Conservation (phyloP, 371 early-diverging fungal genomes). For the Mortierella sp. region DNA sequence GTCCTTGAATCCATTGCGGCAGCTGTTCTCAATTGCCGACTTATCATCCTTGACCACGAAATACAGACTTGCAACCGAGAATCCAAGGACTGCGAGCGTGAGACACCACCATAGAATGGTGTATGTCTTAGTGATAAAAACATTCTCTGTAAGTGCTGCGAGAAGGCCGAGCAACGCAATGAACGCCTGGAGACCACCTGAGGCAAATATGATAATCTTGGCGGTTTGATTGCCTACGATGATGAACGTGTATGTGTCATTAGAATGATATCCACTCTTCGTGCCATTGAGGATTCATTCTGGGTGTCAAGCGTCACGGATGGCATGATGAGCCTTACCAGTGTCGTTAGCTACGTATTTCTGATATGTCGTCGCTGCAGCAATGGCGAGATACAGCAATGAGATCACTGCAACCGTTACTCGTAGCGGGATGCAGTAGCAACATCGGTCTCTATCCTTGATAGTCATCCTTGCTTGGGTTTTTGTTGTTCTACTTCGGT, state of each 20-base stretch:
- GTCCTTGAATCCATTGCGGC: slow-evolving; percentile 12
- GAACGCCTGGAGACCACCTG: slow-evolving; percentile 29
- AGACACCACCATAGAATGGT: slow-evolving; percentile 40
- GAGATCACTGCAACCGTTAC: slow-evolving; percentile 26
- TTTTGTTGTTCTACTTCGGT: slow-evolving; percentile 5
- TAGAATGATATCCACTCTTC: too few species aligned
- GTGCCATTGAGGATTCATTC: too few species aligned
- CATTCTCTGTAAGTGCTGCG: slow-evolving; percentile 30
- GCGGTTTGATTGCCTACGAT: slow-evolving; percentile 31
- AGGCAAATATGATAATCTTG: slow-evolving; percentile 31
- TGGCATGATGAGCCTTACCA: slow-evolving; percentile 12
- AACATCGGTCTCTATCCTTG: slow-evolving; percentile 38
- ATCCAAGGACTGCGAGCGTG: slow-evolving; percentile 27
- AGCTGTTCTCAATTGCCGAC: slow-evolving; percentile 17
- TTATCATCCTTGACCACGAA: slow-evolving; percentile 28
- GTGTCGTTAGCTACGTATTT: slow-evolving; percentile 38
- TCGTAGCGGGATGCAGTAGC: slow-evolving; percentile 41
- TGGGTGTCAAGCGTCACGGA: too few species aligned
- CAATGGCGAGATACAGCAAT: slow-evolving; percentile 19
- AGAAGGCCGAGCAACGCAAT: slow-evolving; percentile 37
- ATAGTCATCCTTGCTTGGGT: slow-evolving; percentile 4
- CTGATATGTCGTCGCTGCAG: slow-evolving; percentile 35
- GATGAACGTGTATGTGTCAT: too few species aligned
- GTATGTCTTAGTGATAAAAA: slow-evolving; percentile 24
- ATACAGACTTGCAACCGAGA: slow-evolving; percentile 32